These are phyloP conservation scores for Nicotiana tomentosiformis DNA, from an alignment of 257 asterid species.

Conservation along the genomic window DNA sequence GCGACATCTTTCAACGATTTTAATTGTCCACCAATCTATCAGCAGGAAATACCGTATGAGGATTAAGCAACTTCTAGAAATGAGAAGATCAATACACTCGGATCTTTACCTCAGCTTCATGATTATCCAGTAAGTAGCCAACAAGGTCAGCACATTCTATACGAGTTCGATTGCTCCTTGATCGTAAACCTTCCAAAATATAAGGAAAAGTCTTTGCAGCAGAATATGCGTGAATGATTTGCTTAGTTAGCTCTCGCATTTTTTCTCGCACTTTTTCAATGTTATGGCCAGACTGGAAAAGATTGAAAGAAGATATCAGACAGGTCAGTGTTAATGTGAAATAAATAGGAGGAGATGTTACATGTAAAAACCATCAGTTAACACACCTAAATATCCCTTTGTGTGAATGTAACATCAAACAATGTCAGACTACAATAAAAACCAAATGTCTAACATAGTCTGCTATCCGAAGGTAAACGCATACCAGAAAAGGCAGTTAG, in stretches of 20 bases:
- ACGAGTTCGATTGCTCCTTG: constrained; percentile 91
- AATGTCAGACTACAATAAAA: not conserved
- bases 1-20: constrained; percentile 97
- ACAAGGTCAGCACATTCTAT: constrained; percentile 89
- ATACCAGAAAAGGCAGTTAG: not conserved
- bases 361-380: not conserved
- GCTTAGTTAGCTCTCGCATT: constrained; percentile 90
- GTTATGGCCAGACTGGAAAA: constrained; percentile 88
- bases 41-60: constrained; percentile 7
- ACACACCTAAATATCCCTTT: not conserved
- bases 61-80: constrained; percentile 2
- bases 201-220: constrained; percentile 89
- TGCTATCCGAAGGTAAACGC: not conserved
- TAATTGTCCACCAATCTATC: constrained; percentile 77
- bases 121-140: constrained; percentile 88
- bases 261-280: constrained; percentile 90
- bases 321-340: not conserved
- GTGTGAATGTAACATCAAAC: not conserved
- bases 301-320: constrained; percentile 11
- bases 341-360: not conserved
- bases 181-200: constrained; percentile 91
- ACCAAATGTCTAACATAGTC: not conserved
- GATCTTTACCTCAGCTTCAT: constrained; percentile 66
- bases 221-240: constrained; percentile 62
- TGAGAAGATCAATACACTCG: constrained; percentile 4